Evolutionary conservation across 2,329 filamentous ascomycete species (phyloP), one percentile per base, ranked within the genome.

Genomic region (Pyricularia sp.): DNA sequence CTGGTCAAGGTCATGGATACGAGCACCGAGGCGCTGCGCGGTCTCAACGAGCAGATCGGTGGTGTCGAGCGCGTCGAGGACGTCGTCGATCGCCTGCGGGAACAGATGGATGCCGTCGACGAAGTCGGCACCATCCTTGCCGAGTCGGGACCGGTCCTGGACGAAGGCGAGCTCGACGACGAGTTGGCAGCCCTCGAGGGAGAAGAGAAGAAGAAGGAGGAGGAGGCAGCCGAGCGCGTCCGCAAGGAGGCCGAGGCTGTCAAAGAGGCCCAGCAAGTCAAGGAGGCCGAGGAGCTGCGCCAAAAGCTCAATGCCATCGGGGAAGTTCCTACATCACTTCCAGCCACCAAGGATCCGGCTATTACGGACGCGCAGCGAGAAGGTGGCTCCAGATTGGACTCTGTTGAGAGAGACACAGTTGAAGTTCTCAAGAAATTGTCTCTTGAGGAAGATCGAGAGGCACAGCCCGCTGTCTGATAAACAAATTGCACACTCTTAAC

Each of bases 101-200:
- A 94, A 73, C 89, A 96, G 80, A 95, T 95, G 87, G 85, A 81
- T 67, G 88, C 90, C 73, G 88, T 90, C 28, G 93, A 97, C 75
- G 94, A 98, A 80, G 86, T 98, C 26, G 88, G 88, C 31, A 87
- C 85, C 69, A 89, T 94, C 59, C 85, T 98, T 71, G 88, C 89
- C 68, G 92, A 95, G 73, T 78, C 79, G 7, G 73, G 68, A 78
- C 76, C 58, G 10, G 71, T 77, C 0, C 82, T 97, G 36, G 92
- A 97, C 77, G 94, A 97, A 75, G 84, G 76, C 25, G 94, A 96
- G 77, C 87, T 98, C 69, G 93, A 97, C 73, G 91, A 94, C 70
- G 94, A 97, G 80, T 84, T 98, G 65, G 90, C 91, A 72, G 89
- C 84, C 3, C 81, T 99, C 80, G 89, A 94, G 79, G 81, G 77